Base-by-base conservation (phyloP, 179 eudicot genomes). In the Beta lomatogona region DNA sequence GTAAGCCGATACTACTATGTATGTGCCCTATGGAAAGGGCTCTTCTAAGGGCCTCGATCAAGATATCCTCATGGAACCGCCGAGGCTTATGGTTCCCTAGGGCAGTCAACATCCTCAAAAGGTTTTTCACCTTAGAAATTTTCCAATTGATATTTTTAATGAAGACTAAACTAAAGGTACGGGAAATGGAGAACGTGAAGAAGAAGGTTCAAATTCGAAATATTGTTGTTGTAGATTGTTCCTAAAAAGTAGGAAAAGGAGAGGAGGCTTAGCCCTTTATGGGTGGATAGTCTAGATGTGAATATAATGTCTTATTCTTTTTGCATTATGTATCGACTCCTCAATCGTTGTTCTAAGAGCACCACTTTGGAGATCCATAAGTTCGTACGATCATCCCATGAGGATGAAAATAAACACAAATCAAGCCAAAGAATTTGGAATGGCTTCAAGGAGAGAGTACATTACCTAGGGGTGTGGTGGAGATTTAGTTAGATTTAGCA, bases 61-160 rank as follows among this genome's bases (percentile, higher is more conserved):
- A 9, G 3, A 31, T 16, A 21, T 31, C 57, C 4, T 28, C 66
- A 0, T 60, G 28, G 53, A 76, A 76, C 36, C 60, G 69, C 4
- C 55, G 55, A 5, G 69, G 69, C 15, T 18, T 60, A 10, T 55
- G 79, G 55, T 41, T 21, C 19, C 79, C 79, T 3, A 15, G 55
- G 0, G 41, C 80, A 52, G 61, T 78, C 18, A 14, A 22, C 1
- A 60, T 67, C 13, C 55, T 69, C 0, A 52, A 31, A 13, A 16
- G 81, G 5, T 1, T 68, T 0, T 15, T 67, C 0, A 53, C 1
- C 0, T 3, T 50, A 1, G 28, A 78, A n/a, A 53, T 13, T 78
- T 53, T 31, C 65, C 63, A 78, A 44, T 28, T 78, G 21, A 72
- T 72, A 13, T 77, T 77, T 19, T 31, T 77, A 14, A 11, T 22